Evolutionary conservation across 805 yeast genomes (phyloP).

Genomic region (Kuraishia piskuri): DNA sequence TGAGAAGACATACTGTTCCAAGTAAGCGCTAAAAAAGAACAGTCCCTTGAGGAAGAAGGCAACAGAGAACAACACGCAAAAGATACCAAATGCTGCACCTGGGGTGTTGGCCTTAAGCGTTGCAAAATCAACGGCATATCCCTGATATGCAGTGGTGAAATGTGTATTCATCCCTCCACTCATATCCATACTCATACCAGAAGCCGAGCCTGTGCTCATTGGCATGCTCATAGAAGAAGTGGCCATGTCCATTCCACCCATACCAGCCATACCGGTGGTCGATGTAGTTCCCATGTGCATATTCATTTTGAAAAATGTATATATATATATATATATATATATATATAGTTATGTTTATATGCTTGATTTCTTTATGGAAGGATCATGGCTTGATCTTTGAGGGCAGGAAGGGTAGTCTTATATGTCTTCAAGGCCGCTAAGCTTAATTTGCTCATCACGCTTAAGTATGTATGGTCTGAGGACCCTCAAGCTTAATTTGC

Average conservation of each 20-base stretch:
- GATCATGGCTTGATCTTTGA: not conserved
- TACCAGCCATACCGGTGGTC: slow-evolving; percentile 4
- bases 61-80: slow-evolving; percentile 47
- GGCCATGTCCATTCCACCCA: slow-evolving; percentile 11
- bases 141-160: slow-evolving; percentile 39
- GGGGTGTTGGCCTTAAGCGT: slow-evolving; percentile 41
- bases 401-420: not conserved
- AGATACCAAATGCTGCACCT: slow-evolving; percentile 69
- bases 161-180: slow-evolving; percentile 48
- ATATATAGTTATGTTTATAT: too few species aligned
- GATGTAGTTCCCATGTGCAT: slow-evolving; percentile 10
- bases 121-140: slow-evolving; percentile 58
- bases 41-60: slow-evolving; percentile 54
- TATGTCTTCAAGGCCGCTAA: not conserved
- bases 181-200: slow-evolving; percentile 19
- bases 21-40: slow-evolving; percentile 48
- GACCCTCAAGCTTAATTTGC: not conserved
- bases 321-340: too few species aligned
- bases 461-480: not conserved
- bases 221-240: slow-evolving; percentile 9
- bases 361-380: too few species aligned
- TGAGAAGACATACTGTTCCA: slow-evolving; percentile 61
- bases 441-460: not conserved
- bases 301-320: slow-evolving; percentile 4
- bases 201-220: slow-evolving; percentile 6